Conservation (phyloP, 306 rosid genomes). For the Lagenaria siceraria region DNA sequence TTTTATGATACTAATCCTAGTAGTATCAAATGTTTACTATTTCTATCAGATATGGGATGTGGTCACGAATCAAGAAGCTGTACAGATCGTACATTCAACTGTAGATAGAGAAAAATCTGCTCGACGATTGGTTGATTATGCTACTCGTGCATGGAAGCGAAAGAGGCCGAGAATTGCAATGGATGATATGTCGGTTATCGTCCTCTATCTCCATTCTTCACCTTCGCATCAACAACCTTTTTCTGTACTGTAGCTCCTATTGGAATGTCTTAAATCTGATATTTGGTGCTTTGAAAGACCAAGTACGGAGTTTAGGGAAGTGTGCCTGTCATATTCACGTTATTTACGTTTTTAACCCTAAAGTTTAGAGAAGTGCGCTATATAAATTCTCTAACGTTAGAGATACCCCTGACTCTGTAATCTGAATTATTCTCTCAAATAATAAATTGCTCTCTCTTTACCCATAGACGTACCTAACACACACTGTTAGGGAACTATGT, state of each 20-base stretch:
- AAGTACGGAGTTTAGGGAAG: too few species aligned
- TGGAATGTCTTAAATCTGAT: too few species aligned
- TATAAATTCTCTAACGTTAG: too few species aligned
- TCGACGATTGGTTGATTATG: constrained; percentile 50
- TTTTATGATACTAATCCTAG: neutral
- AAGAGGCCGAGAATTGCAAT: constrained; percentile 63
- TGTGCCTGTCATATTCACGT: too few species aligned
- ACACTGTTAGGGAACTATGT: too few species aligned
- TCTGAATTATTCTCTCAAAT: too few species aligned
- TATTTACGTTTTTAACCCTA: too few species aligned
- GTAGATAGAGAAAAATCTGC: constrained; percentile 47
- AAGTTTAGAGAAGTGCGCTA: too few species aligned
- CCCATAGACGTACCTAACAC: too few species aligned
- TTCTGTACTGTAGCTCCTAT: neutral
- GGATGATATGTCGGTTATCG: constrained; percentile 84
- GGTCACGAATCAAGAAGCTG: constrained; percentile 76
- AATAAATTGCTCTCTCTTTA: too few species aligned
- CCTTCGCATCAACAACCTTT: constrained; percentile 3
- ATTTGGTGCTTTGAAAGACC: too few species aligned
- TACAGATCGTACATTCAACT: constrained; percentile 45
- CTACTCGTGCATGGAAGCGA: constrained; percentile 66
- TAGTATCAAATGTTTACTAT: neutral
- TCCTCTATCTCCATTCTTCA: constrained; percentile 66
- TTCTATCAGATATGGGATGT: constrained; percentile 78
- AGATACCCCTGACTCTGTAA: too few species aligned